phyloP scores from a whole-genome alignment of 257 asterid species.

The Solanum ahanhuiri region DNA sequence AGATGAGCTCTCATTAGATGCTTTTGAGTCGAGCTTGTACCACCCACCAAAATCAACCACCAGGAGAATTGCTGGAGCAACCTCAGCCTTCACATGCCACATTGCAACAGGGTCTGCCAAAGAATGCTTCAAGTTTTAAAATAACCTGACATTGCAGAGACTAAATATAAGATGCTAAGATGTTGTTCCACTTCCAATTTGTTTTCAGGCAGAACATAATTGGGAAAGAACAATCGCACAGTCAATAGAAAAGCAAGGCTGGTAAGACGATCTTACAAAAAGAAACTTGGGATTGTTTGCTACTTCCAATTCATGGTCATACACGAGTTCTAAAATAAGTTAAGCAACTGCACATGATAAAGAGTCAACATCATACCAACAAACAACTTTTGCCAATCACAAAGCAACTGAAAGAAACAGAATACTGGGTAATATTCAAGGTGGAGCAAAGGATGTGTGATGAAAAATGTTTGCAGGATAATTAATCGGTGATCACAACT shows the following conservation, averaged over 20 bases:
- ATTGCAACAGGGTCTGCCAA: constrained; percentile 99
- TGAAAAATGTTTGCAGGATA: background rate
- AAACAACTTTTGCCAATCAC: background rate
- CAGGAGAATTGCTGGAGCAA: constrained; percentile 76
- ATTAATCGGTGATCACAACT: background rate
- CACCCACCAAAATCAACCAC: constrained; percentile 99
- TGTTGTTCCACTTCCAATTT: background rate
- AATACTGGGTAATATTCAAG: background rate
- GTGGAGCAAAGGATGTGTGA: background rate
- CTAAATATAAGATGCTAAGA: constrained; percentile 52
- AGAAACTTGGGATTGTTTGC: background rate
- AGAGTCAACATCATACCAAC: background rate
- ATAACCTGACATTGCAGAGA: constrained; percentile 76
- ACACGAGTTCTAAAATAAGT: background rate
- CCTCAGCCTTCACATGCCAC: constrained; percentile 86
- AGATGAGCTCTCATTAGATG: constrained; percentile 35
- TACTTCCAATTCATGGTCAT: background rate
- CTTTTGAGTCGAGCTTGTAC: constrained; percentile 63
- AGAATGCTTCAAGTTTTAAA: constrained; percentile 90
- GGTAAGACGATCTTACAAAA: background rate
- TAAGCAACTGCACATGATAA: background rate
- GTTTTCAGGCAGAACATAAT: background rate
- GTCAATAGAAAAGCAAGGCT: background rate
- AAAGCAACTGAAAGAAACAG: background rate
- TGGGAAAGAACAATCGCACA: background rate